Base-by-base conservation (phyloP, 805 yeast genomes). In the Candida namnaoensis region DNA sequence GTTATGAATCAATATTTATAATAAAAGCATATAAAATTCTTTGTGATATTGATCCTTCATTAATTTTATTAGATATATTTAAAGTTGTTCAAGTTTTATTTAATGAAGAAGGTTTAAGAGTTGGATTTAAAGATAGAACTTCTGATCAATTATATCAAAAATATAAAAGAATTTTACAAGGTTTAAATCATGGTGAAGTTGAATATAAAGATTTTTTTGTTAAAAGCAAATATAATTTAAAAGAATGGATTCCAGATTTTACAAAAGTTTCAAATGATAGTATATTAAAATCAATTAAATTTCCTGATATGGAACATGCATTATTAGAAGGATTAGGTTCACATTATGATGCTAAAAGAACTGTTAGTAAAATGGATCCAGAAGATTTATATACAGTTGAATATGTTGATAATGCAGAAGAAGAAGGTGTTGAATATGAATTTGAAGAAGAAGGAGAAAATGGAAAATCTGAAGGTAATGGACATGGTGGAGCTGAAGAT, bases 71-170 rank as follows among this genome's bases (percentile, higher is more conserved):
- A 10, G 59, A 54, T 32, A 41, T 48, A 5, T 54, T 54, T 43
- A 53, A 51, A 34, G 49, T 52, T 7, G 46, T 53, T 5, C 43
- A 52, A 1, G 34, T 46, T 1, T 35, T 54, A 7, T 54, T 50
- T 46, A 54, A 54, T 35, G 45, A 48, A 8, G 53, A 52, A 34
- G 54, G 54, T 3, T 24, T 27, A 5, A 41, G 41, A 10, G 45
- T 47, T 32, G 57, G 58, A 2, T 53, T 54, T 33, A 52, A 52
- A 40, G 46, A 48, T 24, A 39, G 59, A 12, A 52, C 59, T 1
- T 44, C 54, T 4, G 59, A 54, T 39, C 58, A 54, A 35, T 40
- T 54, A 10, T 53, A 54, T 37, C 59, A 54, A 25, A 54, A 54
- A 39, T 54, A 53, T 37, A 54, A 54, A 35, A 42, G 59, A 34